phyloP scores from a whole-genome alignment of 1,284 basidiomycete genomes.

The Sporisorium reilianum region DNA sequence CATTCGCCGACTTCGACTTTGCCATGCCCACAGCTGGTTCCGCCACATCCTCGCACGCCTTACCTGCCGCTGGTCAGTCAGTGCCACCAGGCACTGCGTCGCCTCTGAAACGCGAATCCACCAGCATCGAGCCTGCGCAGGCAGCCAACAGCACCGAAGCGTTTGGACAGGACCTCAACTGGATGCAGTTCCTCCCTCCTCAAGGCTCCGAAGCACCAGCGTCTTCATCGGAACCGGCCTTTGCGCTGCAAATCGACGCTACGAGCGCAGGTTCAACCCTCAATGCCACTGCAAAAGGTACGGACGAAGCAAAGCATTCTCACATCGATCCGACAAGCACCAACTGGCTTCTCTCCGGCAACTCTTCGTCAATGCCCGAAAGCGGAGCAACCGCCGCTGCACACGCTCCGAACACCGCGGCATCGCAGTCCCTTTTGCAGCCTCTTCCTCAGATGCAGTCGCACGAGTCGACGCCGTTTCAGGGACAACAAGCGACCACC shows the following conservation, averaged over 20 bases:
- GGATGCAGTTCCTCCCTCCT: slow-evolving; percentile 34
- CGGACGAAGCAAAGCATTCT: background rate
- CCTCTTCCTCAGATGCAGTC: slow-evolving; percentile 17
- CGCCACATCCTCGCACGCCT: slow-evolving; percentile 11
- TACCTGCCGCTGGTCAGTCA: slow-evolving; percentile 20
- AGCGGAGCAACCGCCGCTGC: slow-evolving; percentile 1
- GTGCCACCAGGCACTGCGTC: slow-evolving; percentile 14
- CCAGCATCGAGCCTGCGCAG: slow-evolving; percentile 2
- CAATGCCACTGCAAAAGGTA: background rate
- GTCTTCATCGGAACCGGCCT: slow-evolving; percentile 2
- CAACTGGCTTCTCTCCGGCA: slow-evolving; percentile 14
- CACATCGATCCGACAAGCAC: background rate
- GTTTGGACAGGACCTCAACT: slow-evolving; percentile 32
- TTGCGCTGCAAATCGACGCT: background rate
- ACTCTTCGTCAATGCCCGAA: slow-evolving; percentile 5
- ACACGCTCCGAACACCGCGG: background rate
- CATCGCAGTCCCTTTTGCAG: slow-evolving; percentile 15
- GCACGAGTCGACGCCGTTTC: slow-evolving; percentile 19
- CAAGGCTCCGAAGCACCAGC: slow-evolving; percentile 13
- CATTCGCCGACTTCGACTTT: slow-evolving; percentile 39
- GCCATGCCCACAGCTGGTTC: slow-evolving; percentile 28
- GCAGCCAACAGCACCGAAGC: slow-evolving; percentile 5
- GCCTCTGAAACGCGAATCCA: slow-evolving; percentile 22
- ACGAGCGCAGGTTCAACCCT: background rate
- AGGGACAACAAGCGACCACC: background rate